These are phyloP conservation scores for Kurtzmaniella cleridarum DNA, from an alignment of 805 yeast genomes.

Conservation along the genomic window DNA sequence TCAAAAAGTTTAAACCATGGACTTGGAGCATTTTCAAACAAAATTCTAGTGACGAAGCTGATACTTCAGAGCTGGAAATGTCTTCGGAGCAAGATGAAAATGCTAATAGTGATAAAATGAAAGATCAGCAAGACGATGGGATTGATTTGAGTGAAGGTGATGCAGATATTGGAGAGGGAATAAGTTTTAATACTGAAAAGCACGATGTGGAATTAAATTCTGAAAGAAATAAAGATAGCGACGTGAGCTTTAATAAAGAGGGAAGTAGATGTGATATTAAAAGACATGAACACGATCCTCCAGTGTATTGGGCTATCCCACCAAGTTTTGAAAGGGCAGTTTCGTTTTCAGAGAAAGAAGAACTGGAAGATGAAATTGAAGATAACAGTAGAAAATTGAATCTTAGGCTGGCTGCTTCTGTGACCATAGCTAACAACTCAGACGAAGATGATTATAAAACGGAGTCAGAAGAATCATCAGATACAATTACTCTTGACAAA, in stretches of 20 bases:
- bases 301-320: neutral
- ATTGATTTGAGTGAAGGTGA: no score
- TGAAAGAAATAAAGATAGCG: neutral
- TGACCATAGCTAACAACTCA: neutral
- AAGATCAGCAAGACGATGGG: no score
- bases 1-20: neutral
- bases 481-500: neutral
- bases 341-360: neutral
- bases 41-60: neutral
- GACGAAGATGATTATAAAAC: neutral
- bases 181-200: neutral
- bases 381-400: neutral
- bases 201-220: neutral
- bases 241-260: neutral
- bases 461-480: neutral
- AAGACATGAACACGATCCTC: neutral
- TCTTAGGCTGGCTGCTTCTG: neutral
- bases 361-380: neutral
- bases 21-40: neutral
- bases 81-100: neutral
- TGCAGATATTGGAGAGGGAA: no score
- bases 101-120: no score
- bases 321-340: neutral
- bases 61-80: slow-evolving; percentile 18
- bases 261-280: neutral